These are phyloP conservation scores for Moricandia moricandioides DNA, from an alignment of 345 rosid genomes.

Conservation along the genomic window DNA sequence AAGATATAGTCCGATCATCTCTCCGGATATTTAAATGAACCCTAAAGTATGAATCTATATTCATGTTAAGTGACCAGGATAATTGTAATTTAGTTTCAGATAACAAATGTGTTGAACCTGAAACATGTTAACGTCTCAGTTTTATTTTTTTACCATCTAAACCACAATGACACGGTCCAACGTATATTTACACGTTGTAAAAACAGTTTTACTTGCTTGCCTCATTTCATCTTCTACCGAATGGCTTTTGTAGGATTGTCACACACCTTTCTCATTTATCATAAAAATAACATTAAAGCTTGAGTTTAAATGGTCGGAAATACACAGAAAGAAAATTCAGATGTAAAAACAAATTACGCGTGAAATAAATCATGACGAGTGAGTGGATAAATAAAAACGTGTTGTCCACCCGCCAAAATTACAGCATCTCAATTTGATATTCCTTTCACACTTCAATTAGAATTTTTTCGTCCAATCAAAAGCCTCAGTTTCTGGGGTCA, in stretches of 20 bases:
- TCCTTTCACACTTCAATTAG: neutral
- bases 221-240: neutral
- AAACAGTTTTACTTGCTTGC: neutral
- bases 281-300: neutral
- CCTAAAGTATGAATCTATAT: too few species aligned
- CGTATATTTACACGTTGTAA: neutral
- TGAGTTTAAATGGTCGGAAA: neutral
- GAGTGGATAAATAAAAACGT: constrained; percentile 30
- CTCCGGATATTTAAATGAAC: too few species aligned
- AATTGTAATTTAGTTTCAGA: too few species aligned
- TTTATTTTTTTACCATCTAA: too few species aligned
- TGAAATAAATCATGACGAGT: neutral
- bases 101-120: too few species aligned
- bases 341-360: neutral
- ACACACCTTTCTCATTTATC: neutral
- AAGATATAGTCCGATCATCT: too few species aligned
- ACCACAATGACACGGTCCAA: too few species aligned
- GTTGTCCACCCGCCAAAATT: constrained; percentile 39
- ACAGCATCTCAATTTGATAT: constrained; percentile 12
- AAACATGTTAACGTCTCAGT: too few species aligned
- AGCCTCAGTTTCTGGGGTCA: constrained; percentile 4
- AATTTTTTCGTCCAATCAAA: neutral
- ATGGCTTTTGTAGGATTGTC: neutral
- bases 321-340: neutral
- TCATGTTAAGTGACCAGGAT: too few species aligned